These are phyloP conservation scores for Fusarium lyarnte DNA, from an alignment of 2,329 filamentous ascomycete species.

Conservation along the genomic window DNA sequence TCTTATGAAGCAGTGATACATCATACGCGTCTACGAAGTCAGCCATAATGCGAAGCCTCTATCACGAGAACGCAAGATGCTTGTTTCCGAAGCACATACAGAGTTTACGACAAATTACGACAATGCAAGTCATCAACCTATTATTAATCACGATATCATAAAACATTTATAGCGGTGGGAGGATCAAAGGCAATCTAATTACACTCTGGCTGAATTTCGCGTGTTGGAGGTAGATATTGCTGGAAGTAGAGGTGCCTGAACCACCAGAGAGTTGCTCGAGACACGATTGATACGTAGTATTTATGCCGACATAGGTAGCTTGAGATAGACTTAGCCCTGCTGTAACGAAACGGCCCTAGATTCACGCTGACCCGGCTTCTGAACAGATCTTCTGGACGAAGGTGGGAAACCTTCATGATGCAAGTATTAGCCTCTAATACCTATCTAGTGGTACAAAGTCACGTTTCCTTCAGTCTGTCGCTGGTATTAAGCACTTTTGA, in stretches of 20 bases:
- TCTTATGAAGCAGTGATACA: neutral
- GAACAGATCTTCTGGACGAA: neutral
- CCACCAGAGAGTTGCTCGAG: neutral
- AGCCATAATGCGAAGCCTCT: neutral
- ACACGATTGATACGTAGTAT: neutral
- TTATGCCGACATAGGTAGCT: neutral
- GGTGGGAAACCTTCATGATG: conserved; percentile 38
- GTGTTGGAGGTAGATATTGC: neutral
- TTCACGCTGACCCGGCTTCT: neutral
- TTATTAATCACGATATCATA: neutral
- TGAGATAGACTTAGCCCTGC: neutral
- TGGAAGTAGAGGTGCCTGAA: neutral
- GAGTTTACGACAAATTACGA: no score
- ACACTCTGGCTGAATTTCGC: neutral
- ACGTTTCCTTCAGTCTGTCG: conserved; percentile 36
- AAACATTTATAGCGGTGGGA: neutral
- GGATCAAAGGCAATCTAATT: neutral
- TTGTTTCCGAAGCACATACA: neutral
- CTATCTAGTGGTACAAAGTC: conserved; percentile 52
- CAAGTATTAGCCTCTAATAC: conserved; percentile 38
- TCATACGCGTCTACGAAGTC: neutral
- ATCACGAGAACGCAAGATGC: neutral
- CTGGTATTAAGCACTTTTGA: conserved; percentile 64
- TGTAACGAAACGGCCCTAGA: neutral
- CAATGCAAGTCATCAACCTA: neutral